phyloP scores from a whole-genome alignment of 2,329 filamentous ascomycete genomes.

The Fragosphaeria purpurea region DNA sequence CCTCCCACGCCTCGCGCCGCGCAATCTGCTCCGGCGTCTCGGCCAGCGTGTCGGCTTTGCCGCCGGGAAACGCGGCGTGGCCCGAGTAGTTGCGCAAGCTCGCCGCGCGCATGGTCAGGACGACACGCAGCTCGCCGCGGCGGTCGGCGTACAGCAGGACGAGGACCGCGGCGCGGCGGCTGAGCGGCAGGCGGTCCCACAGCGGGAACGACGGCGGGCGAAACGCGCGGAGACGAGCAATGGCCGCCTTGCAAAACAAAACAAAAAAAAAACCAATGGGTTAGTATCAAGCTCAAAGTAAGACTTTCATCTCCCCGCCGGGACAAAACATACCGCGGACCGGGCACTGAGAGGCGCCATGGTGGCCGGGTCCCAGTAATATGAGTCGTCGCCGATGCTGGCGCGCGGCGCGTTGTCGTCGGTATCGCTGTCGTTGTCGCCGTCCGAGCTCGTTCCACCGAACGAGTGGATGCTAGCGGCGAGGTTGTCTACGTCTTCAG shows the following conservation, averaged over 20 bases:
- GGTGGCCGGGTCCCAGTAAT: constrained; percentile 47
- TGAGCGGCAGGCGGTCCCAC: constrained; percentile 52
- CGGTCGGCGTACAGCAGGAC: constrained; percentile 81
- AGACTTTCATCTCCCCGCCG: too few relatives aligned
- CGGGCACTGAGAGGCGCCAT: constrained; percentile 47
- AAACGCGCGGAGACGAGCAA: constrained; percentile 52
- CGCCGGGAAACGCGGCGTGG: constrained; percentile 78
- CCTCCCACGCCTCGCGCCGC: constrained; percentile 80
- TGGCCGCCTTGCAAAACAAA: constrained; percentile 50
- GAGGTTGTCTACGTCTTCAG: constrained; percentile 4
- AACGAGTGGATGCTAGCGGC: constrained; percentile 4
- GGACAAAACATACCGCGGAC: constrained; percentile 41
- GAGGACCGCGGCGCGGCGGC: constrained; percentile 73
- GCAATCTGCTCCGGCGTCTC: constrained; percentile 73
- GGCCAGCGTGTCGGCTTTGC: constrained; percentile 50
- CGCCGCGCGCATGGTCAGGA: constrained; percentile 58
- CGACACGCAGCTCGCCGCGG: constrained; percentile 64
- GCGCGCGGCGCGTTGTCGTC: neutral
- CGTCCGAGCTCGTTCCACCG: neutral
- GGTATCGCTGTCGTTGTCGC: constrained; percentile 11
- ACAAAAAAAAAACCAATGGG: too few relatives aligned
- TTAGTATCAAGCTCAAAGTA: too few relatives aligned
- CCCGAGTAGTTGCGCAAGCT: constrained; percentile 62
- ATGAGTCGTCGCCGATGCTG: constrained; percentile 26
- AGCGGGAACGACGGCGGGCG: constrained; percentile 49